Percentiles rank a stretch among this genome's conserved stretches.
phyloP scores from a whole-genome alignment of 1,284 basidiomycete genomes.

The Singerocomus rubriflavus region DNA sequence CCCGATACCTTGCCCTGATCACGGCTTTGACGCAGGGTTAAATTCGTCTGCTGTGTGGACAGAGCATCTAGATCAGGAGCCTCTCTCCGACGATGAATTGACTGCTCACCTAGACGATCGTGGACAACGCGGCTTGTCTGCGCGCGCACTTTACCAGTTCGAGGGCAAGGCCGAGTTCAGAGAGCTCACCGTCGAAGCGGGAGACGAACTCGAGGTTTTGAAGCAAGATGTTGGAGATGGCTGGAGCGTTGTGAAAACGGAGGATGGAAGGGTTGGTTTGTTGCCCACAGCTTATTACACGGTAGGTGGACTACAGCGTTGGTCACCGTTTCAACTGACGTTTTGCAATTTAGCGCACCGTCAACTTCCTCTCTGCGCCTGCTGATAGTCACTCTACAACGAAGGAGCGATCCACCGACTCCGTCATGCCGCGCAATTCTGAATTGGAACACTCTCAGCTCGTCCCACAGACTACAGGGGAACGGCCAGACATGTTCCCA shows the following conservation, averaged over 20 bases:
- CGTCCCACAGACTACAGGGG: slow-evolving; percentile 71
- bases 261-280: slow-evolving; percentile 59
- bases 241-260: slow-evolving; percentile 65
- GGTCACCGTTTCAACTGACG: neutral
- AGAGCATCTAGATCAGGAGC: slow-evolving; percentile 48
- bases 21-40: slow-evolving; percentile 70
- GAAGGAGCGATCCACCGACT: slow-evolving; percentile 40
- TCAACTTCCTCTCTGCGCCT: slow-evolving; percentile 54
- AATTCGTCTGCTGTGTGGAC: slow-evolving; percentile 76
- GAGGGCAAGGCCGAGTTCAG: slow-evolving; percentile 69
- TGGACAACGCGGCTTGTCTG: slow-evolving; percentile 42
- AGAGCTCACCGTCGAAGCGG: slow-evolving; percentile 62
- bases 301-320: slow-evolving; percentile 37
- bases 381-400: slow-evolving; percentile 33
- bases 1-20: slow-evolving; percentile 26
- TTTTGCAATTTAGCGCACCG: slow-evolving; percentile 49
- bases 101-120: slow-evolving; percentile 36
- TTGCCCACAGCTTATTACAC: slow-evolving; percentile 72
- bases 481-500: slow-evolving; percentile 58
- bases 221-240: slow-evolving; percentile 67
- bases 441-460: slow-evolving; percentile 43
- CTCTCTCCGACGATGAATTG: slow-evolving; percentile 42
- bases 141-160: slow-evolving; percentile 68
- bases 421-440: slow-evolving; percentile 44
- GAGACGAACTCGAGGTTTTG: slow-evolving; percentile 63